Conservation (phyloP, 2,329 filamentous ascomycete species). For the Fusarium dimerum region DNA sequence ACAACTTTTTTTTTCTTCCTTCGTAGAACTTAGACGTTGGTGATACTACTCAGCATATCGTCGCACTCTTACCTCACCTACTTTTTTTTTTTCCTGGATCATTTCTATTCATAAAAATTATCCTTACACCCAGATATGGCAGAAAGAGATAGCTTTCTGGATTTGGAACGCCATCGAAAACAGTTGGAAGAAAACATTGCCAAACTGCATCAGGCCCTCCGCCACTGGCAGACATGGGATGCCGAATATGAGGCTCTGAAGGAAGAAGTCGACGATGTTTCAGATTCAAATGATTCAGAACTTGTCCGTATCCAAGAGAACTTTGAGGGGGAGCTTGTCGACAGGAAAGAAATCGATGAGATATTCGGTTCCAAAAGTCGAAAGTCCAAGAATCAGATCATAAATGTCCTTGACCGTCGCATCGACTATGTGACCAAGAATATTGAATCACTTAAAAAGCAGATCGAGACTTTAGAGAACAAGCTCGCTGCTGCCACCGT, state of each 20-base stretch:
- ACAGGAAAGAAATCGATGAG: conserved; percentile 55
- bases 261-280: conserved; percentile 69
- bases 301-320: conserved; percentile 58
- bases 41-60: conserved; percentile 1
- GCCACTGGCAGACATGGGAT: conserved; percentile 89
- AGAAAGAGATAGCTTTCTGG: conserved; percentile 55
- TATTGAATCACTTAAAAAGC: conserved; percentile 70
- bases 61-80: conserved; percentile 10
- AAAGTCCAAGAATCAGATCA: conserved; percentile 46
- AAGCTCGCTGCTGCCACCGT: conserved; percentile 66
- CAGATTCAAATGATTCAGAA: conserved; percentile 46
- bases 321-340: conserved; percentile 65
- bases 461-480: conserved; percentile 68
- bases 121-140: conserved; percentile 13
- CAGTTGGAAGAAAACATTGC: conserved; percentile 73
- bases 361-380: conserved; percentile 38
- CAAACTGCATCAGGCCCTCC: conserved; percentile 71
- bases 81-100: conserved; percentile 4
- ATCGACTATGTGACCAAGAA: conserved; percentile 91
- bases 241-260: conserved; percentile 88
- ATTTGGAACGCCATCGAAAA: conserved; percentile 73
- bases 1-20: too few species aligned
- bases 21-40: too few species aligned
- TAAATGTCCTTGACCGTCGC: conserved; percentile 66
- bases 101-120: not conserved